phyloP scores from a whole-genome alignment of 495 filamentous ascomycete genomes.

The Podospora didyma region DNA sequence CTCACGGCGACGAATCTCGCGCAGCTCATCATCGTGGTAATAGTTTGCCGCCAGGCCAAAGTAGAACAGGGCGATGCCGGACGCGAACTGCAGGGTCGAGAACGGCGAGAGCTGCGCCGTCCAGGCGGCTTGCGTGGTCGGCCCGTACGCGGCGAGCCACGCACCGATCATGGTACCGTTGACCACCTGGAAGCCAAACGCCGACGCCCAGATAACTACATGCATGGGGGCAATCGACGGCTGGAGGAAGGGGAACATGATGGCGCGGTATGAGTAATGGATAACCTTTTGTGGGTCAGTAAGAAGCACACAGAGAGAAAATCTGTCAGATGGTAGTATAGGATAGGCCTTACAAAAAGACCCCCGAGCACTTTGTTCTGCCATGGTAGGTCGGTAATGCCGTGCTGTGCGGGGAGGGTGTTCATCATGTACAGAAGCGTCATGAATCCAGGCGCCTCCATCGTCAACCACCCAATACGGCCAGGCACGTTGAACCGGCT shows the following conservation, averaged over 20 bases:
- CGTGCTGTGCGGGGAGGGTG: slow-evolving; percentile 53
- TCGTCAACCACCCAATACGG: slow-evolving; percentile 75
- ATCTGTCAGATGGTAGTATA: too few relatives aligned
- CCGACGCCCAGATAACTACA: slow-evolving; percentile 55
- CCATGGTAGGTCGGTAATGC: slow-evolving; percentile 54
- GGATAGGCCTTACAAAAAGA: slow-evolving; percentile 43
- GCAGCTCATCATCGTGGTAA: slow-evolving; percentile 72
- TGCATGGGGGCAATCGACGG: slow-evolving; percentile 90
- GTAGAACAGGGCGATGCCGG: slow-evolving; percentile 47
- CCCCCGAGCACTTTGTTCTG: slow-evolving; percentile 64
- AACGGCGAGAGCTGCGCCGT: slow-evolving; percentile 33
- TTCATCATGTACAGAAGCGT: slow-evolving; percentile 73
- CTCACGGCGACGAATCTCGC: slow-evolving; percentile 67
- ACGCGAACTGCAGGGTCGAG: slow-evolving; percentile 35
- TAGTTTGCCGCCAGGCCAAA: slow-evolving; percentile 77
- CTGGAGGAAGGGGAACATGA: slow-evolving; percentile 75
- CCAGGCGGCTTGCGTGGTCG: slow-evolving; percentile 57
- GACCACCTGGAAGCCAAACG: slow-evolving; percentile 66
- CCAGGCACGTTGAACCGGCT: slow-evolving; percentile 84
- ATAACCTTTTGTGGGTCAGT: slow-evolving; percentile 33
- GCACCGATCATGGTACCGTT: slow-evolving; percentile 74
- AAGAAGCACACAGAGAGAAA: too few relatives aligned
- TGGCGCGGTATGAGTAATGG: slow-evolving; percentile 86
- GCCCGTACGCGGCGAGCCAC: slow-evolving; percentile 78
- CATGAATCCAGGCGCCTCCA: slow-evolving; percentile 78